Conservation (phyloP, 306 rosid genomes). For the Vicia faba region DNA sequence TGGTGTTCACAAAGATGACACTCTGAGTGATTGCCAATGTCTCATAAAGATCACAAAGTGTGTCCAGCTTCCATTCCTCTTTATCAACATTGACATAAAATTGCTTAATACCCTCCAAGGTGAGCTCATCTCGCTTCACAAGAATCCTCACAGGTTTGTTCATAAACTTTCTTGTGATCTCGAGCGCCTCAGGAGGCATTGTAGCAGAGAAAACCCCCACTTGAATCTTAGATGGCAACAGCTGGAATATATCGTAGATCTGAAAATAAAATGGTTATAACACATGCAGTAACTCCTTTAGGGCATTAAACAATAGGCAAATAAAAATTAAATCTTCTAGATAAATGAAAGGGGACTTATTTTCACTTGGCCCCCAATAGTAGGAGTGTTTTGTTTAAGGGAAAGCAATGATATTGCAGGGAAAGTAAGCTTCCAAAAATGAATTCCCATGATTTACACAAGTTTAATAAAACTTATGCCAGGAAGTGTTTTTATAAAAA, state of each 20-base stretch:
- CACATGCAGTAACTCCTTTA: background rate
- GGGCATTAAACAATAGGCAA: background rate
- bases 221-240: slow-evolving; percentile 73
- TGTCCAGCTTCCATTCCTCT: slow-evolving; percentile 83
- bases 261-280: slow-evolving; percentile 37
- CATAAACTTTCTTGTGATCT: slow-evolving; percentile 86
- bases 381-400: background rate
- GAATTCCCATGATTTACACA: background rate
- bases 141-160: slow-evolving; percentile 87
- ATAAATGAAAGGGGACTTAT: background rate
- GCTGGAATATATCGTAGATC: slow-evolving; percentile 87
- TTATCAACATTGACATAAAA: slow-evolving; percentile 75
- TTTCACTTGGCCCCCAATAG: background rate
- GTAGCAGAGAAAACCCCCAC: slow-evolving; percentile 89
- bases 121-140: slow-evolving; percentile 87
- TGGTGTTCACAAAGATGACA: slow-evolving; percentile 78
- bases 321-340: background rate
- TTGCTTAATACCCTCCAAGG: slow-evolving; percentile 81
- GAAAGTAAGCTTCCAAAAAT: background rate
- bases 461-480: background rate
- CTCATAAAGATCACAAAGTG: slow-evolving; percentile 77
- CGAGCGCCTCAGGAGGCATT: slow-evolving; percentile 90
- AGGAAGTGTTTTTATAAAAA: background rate
- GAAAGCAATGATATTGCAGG: background rate
- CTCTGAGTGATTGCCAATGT: slow-evolving; percentile 82